Conservation (phyloP, 768 basidiomycete genomes). For the Lenzites betulinus region DNA sequence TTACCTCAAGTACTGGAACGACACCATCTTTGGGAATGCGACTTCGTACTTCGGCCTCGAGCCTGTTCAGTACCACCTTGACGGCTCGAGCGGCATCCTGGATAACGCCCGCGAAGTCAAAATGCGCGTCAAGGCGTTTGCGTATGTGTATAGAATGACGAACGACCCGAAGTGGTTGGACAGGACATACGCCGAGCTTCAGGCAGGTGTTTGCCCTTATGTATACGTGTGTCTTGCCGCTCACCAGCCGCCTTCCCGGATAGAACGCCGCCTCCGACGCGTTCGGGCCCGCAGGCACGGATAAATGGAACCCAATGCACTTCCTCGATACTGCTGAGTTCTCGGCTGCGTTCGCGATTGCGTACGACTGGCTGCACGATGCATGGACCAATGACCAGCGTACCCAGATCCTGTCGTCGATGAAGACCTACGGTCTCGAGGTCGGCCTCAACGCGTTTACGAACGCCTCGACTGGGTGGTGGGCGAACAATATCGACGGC, state of each 20-base stretch:
- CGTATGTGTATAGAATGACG: constrained; percentile 87
- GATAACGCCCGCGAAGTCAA: constrained; percentile 90
- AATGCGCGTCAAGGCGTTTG: constrained; percentile 87
- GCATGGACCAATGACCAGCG: constrained; percentile 76
- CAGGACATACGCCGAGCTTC: constrained; percentile 78
- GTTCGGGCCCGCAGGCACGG: constrained; percentile 63
- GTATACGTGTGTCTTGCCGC: constrained; percentile 3
- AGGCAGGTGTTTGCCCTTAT: constrained; percentile 48
- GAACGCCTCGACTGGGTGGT: constrained; percentile 60
- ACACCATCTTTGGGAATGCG: constrained; percentile 89
- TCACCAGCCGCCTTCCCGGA: neutral
- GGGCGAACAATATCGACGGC: constrained; percentile 68
- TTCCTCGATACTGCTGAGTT: constrained; percentile 93
- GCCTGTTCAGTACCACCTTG: constrained; percentile 68
- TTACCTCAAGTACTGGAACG: constrained; percentile 88
- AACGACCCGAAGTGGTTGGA: constrained; percentile 92
- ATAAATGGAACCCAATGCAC: constrained; percentile 84
- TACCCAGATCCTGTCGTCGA: constrained; percentile 60
- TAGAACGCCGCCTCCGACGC: constrained; percentile 65
- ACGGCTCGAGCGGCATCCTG: constrained; percentile 87
- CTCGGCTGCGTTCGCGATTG: constrained; percentile 85
- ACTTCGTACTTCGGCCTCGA: constrained; percentile 59
- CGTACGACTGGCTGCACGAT: constrained; percentile 95
- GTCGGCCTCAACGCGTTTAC: constrained; percentile 45
- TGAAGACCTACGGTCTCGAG: constrained; percentile 77